Base-by-base conservation (phyloP, 306 rosid species). In the Mimosa pudica region DNA sequence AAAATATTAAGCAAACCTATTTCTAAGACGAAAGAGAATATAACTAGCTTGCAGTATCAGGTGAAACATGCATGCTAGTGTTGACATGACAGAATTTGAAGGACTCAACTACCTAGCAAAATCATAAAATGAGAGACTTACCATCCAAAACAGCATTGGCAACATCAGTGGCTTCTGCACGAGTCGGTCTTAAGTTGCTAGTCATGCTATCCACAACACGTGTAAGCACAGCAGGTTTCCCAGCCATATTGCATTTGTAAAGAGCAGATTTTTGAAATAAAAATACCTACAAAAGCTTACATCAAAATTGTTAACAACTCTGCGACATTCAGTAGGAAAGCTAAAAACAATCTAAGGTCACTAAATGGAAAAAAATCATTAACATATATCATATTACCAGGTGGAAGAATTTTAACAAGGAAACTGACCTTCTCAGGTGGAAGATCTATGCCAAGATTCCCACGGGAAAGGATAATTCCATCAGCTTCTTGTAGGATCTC, bases 171-270 rank as follows among this genome's bases (percentile, higher is more conserved):
- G 99, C 99, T 88, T 96, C 99, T 24, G 99, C 99, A 88, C 99
- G 99, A 81, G 99, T 96, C 78, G 99, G 99, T 51, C 99, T 86
- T 84, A 96, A 87, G 89, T 96, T 96, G 93, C 88, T 90, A 10
- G 99, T 96, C 99, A 96, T 96, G 72, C 98, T 93, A 75, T 96
- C 99, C 82, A 96, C 99, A 76, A 96, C 99, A 86, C 98, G 99
- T 17, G 99, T 96, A 44, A 96, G 88, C 69, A 96, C 99, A n/a
- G 99, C 98, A 84, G 99, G 98, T 79, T 96, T 96, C 85, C 99
- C 99, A 77, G 97, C 99, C 99, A 96, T 96, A 81, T 93, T 96
- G 86, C 99, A 96, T 87, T 93, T 91, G 84, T 91, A 87, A 49
- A 96, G 92, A 24, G 99, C 99, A 84, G 98, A 92, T 77, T 96